phyloP scores from a whole-genome alignment of 345 rosid genomes.

The Melastoma malabathricum region DNA sequence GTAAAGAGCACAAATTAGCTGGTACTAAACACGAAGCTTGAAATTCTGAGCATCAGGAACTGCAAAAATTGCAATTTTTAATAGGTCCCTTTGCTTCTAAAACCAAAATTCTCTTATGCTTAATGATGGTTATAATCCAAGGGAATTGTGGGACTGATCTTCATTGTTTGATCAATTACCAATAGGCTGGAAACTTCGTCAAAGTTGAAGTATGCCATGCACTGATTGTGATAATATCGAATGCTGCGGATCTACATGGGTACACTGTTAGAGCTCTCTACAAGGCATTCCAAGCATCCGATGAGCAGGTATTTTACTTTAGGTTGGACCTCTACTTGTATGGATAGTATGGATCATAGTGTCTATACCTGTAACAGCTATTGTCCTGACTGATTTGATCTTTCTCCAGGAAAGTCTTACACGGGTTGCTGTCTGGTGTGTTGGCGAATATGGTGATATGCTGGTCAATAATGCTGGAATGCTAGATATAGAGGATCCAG shows the following conservation, averaged over 20 bases:
- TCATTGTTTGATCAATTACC: no score
- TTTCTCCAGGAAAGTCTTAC: constrained; percentile 74
- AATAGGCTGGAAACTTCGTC: constrained; percentile 94
- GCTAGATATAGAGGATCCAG: constrained; percentile 78
- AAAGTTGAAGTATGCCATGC: constrained; percentile 98
- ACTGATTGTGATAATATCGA: constrained; percentile 86
- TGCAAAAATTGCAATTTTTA: no score
- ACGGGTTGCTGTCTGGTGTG: constrained; percentile 96
- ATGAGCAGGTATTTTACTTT: constrained; percentile 58
- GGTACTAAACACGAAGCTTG: no score
- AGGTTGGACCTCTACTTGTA: background rate
- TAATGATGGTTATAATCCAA: no score
- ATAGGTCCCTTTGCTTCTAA: no score
- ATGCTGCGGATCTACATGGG: constrained; percentile 93
- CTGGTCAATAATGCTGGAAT: constrained; percentile 78
- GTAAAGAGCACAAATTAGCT: no score
- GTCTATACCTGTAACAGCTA: no score
- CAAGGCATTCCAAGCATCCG: constrained; percentile 57
- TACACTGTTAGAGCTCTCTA: constrained; percentile 80
- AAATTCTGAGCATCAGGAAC: no score
- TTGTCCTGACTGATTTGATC: constrained; percentile 1
- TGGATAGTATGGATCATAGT: no score
- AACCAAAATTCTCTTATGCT: no score
- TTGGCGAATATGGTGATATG: constrained; percentile 97
- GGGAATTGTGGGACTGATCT: no score